phyloP scores from a whole-genome alignment of 2,329 filamentous ascomycete genomes.

The Claviceps arundinis region DNA sequence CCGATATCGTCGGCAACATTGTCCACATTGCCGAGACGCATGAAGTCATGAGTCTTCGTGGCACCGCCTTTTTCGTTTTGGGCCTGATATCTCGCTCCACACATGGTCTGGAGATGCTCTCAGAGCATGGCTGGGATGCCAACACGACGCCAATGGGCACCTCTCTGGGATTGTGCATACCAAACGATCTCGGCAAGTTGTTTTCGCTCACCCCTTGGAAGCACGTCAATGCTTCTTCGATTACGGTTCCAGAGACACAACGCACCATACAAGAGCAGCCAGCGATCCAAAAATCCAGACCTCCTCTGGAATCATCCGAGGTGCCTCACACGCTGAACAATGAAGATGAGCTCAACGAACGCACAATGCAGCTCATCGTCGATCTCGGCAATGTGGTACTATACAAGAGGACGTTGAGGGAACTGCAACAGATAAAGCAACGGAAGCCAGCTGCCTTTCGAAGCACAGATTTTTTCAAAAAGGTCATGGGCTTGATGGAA shows the following conservation, averaged over 20 bases:
- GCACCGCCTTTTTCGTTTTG: conserved; percentile 92
- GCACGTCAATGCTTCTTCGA: conserved; percentile 33
- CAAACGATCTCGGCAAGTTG: conserved; percentile 61
- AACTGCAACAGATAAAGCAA: conserved; percentile 67
- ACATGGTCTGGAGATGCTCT: conserved; percentile 83
- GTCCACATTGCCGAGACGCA: conserved; percentile 79
- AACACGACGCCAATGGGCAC: conserved; percentile 72
- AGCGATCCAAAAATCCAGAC: conserved; percentile 26
- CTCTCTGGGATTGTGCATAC: conserved; percentile 79
- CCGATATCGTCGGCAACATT: conserved; percentile 76
- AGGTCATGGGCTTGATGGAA: conserved; percentile 74
- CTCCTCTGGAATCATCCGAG: conserved; percentile 30
- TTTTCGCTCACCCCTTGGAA: conserved; percentile 57
- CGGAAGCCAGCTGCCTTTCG: conserved; percentile 65
- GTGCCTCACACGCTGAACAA: conserved; percentile 36
- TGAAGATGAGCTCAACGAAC: conserved; percentile 55
- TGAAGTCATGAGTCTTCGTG: conserved; percentile 81
- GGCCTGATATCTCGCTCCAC: conserved; percentile 84
- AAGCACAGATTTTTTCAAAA: conserved; percentile 66
- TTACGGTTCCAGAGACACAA: conserved; percentile 36
- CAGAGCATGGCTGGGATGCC: conserved; percentile 84
- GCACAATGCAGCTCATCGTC: conserved; percentile 71
- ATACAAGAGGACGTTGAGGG: conserved; percentile 72
- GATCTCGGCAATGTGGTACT: conserved; percentile 90
- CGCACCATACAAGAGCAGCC: conserved; percentile 36